Evolutionary conservation across 257 asterid genomes (phyloP).

Genomic region (Schizonepeta tenuifolia): DNA sequence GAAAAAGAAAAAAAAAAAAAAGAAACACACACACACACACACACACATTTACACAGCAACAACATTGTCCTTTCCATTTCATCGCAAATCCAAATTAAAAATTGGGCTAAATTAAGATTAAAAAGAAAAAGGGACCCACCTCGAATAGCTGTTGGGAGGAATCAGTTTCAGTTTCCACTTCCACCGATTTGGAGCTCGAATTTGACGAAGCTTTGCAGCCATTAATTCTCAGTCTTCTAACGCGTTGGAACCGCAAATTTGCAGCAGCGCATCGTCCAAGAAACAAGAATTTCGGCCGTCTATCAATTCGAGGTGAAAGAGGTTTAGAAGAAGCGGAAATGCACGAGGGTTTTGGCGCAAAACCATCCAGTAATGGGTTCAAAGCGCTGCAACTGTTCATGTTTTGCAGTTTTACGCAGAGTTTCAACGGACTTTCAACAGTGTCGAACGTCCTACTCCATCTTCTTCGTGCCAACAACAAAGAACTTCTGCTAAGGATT

Average conservation of each 20-base stretch:
- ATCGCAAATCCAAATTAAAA: neutral
- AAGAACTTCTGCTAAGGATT: neutral
- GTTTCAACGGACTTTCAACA: slow-evolving; percentile 1
- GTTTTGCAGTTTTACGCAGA: neutral
- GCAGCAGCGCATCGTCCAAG: slow-evolving; percentile 26
- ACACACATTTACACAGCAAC: no score
- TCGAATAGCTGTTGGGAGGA: slow-evolving; percentile 64
- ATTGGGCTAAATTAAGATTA: neutral
- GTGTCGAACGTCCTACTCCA: neutral
- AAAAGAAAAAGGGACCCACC: slow-evolving; percentile 34
- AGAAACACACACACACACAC: no score
- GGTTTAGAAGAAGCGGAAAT: slow-evolving; percentile 32
- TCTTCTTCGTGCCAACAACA: neutral
- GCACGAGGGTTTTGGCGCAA: slow-evolving; percentile 37
- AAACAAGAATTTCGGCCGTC: slow-evolving; percentile 33
- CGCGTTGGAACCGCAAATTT: slow-evolving; percentile 32
- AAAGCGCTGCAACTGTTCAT: slow-evolving; percentile 34
- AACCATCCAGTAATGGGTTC: slow-evolving; percentile 25
- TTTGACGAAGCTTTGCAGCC: slow-evolving; percentile 45
- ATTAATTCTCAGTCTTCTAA: slow-evolving; percentile 36
- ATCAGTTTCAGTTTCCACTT: slow-evolving; percentile 45
- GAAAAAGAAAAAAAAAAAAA: no score
- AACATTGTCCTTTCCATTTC: neutral
- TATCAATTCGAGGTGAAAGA: slow-evolving; percentile 29
- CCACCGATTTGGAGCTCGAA: slow-evolving; percentile 45